A percentile compares a stretch with the other conserved stretches of the same genome.
Evolutionary conservation across 2,329 filamentous ascomycete species (phyloP).

Genomic region (Juglanconis oblonga): DNA sequence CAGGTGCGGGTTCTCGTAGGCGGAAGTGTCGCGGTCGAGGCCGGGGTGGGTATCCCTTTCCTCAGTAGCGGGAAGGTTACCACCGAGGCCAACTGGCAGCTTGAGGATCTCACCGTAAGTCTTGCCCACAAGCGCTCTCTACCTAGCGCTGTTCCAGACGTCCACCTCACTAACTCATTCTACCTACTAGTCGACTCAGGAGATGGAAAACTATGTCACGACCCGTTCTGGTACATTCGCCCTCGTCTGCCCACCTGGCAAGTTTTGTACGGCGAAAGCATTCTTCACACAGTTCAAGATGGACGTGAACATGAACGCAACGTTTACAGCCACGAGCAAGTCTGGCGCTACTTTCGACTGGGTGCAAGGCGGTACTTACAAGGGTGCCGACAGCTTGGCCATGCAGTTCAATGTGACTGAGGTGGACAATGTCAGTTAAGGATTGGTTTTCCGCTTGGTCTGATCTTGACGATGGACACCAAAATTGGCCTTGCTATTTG

Average conservation of each 20-base stretch:
- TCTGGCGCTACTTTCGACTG: slow-evolving; percentile 14
- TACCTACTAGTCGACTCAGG: slow-evolving; percentile 1
- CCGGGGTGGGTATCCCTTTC: slow-evolving; percentile 13
- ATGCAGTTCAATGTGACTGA: slow-evolving; percentile 18
- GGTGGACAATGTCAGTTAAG: slow-evolving; percentile 5
- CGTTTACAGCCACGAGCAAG: slow-evolving; percentile 16
- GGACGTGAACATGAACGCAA: slow-evolving; percentile 19
- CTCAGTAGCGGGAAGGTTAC: slow-evolving; percentile 5
- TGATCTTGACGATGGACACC: neutral
- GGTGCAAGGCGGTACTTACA: slow-evolving; percentile 15
- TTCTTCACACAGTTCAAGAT: slow-evolving; percentile 20
- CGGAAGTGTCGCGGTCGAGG: slow-evolving; percentile 8
- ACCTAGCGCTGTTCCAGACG: no score
- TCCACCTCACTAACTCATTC: neutral
- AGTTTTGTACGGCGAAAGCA: slow-evolving; percentile 18
- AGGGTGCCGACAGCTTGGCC: slow-evolving; percentile 16
- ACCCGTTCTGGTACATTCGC: slow-evolving; percentile 18
- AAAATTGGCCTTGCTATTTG: neutral
- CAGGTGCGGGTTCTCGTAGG: slow-evolving; percentile 12
- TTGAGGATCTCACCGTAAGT: slow-evolving; percentile 11
- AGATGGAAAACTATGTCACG: slow-evolving; percentile 8
- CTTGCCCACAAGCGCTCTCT: neutral
- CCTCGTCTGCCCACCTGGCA: slow-evolving; percentile 17
- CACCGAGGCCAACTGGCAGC: slow-evolving; percentile 13
- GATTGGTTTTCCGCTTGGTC: neutral